A percentile compares a stretch with the other conserved stretches of the same genome.
These are phyloP conservation scores for Colletotrichum echinochloae DNA, from an alignment of 2,329 filamentous ascomycete species.

Conservation along the genomic window DNA sequence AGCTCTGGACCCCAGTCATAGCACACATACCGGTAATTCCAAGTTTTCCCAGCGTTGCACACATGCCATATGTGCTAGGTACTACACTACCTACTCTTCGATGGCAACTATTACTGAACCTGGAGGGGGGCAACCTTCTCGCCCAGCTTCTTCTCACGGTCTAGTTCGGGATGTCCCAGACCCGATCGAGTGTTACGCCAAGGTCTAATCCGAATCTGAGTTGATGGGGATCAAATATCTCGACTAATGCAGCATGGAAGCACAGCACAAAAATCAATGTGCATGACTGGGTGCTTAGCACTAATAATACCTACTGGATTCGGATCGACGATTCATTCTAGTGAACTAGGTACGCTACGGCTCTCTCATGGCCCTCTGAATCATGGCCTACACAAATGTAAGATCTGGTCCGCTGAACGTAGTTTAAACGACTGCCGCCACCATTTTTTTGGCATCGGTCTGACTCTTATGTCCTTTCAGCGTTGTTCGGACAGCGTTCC, in stretches of 20 bases:
- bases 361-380: neutral
- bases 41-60: neutral
- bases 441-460: neutral
- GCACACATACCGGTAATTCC: neutral
- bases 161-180: too few relatives aligned
- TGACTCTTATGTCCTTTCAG: neutral
- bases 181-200: neutral
- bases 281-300: neutral
- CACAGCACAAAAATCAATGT: neutral
- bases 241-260: neutral
- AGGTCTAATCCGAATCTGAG: neutral
- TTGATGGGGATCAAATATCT: neutral
- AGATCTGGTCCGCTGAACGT: neutral
- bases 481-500: neutral
- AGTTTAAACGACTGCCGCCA: neutral
- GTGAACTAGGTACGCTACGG: neutral
- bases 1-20: slow-evolving; percentile 21
- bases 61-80: neutral
- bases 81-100: neutral
- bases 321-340: slow-evolving; percentile 1
- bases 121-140: neutral
- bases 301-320: slow-evolving; percentile 4
- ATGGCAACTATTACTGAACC: neutral
- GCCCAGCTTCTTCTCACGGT: neutral
- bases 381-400: neutral